Conservation (phyloP, 768 basidiomycete species). For the Plicaturopsis crispa region DNA sequence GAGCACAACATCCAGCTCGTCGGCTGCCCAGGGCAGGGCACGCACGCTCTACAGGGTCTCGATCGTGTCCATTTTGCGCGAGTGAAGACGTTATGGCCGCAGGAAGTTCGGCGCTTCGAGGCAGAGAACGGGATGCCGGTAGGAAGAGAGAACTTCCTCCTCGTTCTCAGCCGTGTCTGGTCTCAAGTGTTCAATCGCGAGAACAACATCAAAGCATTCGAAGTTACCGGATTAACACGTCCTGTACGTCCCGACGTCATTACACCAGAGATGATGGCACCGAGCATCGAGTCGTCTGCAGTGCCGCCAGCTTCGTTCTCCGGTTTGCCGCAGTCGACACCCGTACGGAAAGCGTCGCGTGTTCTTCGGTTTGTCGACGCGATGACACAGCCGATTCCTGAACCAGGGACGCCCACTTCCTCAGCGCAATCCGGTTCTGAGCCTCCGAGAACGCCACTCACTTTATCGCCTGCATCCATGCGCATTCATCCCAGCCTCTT, state of each 20-base stretch:
- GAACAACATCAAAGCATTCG: constrained; percentile 28
- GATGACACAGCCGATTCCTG: too few relatives aligned
- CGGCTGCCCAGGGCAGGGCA: constrained; percentile 36
- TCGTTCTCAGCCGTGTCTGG: constrained; percentile 25
- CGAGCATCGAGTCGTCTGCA: constrained; percentile 22
- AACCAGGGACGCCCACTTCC: too few relatives aligned
- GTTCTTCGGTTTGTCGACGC: too few relatives aligned
- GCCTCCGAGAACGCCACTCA: too few relatives aligned
- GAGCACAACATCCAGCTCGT: constrained; percentile 29
- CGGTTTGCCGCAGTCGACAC: constrained; percentile 15
- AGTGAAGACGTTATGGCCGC: constrained; percentile 23
- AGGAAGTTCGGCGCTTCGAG: constrained; percentile 14
- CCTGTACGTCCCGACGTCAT: constrained; percentile 28
- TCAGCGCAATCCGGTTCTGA: too few relatives aligned
- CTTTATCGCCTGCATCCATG: too few relatives aligned
- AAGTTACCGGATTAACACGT: constrained; percentile 27
- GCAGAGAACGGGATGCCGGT: constrained; percentile 14
- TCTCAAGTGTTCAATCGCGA: constrained; percentile 18
- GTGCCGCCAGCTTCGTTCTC: constrained; percentile 14
- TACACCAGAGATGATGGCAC: constrained; percentile 25
- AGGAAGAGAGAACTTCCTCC: constrained; percentile 28
- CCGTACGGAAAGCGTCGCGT: constrained; percentile 12
- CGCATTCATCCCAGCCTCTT: too few relatives aligned
- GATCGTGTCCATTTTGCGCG: constrained; percentile 28
- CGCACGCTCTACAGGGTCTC: constrained; percentile 36